phyloP scores from a whole-genome alignment of 208 protist species.

The Acanthamoeba castellanii region DNA sequence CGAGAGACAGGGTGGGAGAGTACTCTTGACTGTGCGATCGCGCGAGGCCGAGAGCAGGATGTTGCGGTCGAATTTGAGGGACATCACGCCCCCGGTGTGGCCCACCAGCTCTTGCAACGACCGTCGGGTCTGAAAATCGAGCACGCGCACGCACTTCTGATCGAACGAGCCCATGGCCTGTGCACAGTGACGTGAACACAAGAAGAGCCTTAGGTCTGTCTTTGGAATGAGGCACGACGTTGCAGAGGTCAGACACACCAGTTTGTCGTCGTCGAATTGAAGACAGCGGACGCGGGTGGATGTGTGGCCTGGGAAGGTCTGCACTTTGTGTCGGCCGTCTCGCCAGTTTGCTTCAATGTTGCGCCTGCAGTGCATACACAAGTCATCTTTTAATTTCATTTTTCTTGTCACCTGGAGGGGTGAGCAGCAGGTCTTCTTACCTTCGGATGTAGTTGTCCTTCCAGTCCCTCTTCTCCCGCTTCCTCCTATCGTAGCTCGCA shows the following conservation, averaged over 20 bases:
- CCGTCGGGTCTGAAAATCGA: slow-evolving; percentile 21
- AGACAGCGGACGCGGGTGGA: slow-evolving; percentile 37
- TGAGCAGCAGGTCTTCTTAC: neutral
- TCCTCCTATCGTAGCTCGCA: neutral
- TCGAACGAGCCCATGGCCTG: slow-evolving; percentile 61
- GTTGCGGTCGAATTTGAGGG: slow-evolving; percentile 30
- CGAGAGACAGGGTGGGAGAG: neutral
- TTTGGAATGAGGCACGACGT: too few relatives aligned
- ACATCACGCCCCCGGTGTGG: slow-evolving; percentile 50
- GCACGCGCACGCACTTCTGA: slow-evolving; percentile 23
- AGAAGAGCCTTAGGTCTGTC: too few relatives aligned
- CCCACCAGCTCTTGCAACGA: slow-evolving; percentile 32
- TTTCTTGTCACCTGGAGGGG: too few relatives aligned
- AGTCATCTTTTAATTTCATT: too few relatives aligned
- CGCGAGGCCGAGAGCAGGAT: slow-evolving; percentile 45
- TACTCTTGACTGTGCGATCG: slow-evolving; percentile 49
- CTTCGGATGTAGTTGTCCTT: slow-evolving; percentile 42
- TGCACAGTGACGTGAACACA: neutral
- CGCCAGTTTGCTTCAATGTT: slow-evolving; percentile 46
- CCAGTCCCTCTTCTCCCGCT: slow-evolving; percentile 13
- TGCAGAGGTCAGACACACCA: neutral
- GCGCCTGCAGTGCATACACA: neutral
- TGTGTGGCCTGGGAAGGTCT: slow-evolving; percentile 39
- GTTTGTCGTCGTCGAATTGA: slow-evolving; percentile 54
- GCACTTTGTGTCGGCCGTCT: slow-evolving; percentile 2